Evolutionary conservation across 2,329 filamentous ascomycete genomes (phyloP).

Genomic region (Venturia pyrina): DNA sequence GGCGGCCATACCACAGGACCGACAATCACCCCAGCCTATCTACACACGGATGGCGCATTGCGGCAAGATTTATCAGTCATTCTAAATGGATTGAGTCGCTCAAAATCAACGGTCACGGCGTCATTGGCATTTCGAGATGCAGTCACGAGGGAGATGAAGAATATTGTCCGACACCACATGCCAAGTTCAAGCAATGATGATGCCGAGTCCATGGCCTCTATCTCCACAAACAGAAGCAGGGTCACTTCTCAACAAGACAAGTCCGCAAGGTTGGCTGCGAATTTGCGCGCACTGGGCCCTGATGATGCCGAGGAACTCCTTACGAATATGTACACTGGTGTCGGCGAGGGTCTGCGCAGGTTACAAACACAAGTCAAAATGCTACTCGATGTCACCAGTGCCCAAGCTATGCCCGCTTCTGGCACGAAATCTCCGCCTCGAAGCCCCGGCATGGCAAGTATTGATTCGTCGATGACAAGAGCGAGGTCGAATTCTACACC

Average conservation of each 20-base stretch:
- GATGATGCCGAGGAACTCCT: constrained; percentile 79
- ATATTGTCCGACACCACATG: constrained; percentile 70
- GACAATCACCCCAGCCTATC: constrained; percentile 58
- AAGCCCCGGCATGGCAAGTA: constrained; percentile 31
- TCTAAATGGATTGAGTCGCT: constrained; percentile 69
- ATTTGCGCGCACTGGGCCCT: constrained; percentile 72
- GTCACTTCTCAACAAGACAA: constrained; percentile 72
- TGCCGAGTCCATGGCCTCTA: constrained; percentile 77
- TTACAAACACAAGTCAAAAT: constrained; percentile 89
- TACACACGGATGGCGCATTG: constrained; percentile 60
- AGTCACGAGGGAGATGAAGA: constrained; percentile 76
- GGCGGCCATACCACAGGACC: constrained; percentile 32
- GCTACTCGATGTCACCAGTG: constrained; percentile 85
- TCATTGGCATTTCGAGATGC: constrained; percentile 77
- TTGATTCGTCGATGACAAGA: constrained; percentile 9
- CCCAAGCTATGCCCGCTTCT: constrained; percentile 39
- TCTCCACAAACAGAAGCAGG: constrained; percentile 63
- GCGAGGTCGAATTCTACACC: constrained; percentile 8
- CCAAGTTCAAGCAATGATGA: constrained; percentile 94
- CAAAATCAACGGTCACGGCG: constrained; percentile 69
- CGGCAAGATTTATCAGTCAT: constrained; percentile 60
- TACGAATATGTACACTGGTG: constrained; percentile 70
- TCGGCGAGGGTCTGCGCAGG: constrained; percentile 77
- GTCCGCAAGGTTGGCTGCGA: constrained; percentile 76
- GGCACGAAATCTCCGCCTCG: constrained; percentile 37